A percentile compares a stretch with the other conserved stretches of the same genome.
phyloP scores from a whole-genome alignment of 75 land plant genomes.

The Azolla pinnata region DNA sequence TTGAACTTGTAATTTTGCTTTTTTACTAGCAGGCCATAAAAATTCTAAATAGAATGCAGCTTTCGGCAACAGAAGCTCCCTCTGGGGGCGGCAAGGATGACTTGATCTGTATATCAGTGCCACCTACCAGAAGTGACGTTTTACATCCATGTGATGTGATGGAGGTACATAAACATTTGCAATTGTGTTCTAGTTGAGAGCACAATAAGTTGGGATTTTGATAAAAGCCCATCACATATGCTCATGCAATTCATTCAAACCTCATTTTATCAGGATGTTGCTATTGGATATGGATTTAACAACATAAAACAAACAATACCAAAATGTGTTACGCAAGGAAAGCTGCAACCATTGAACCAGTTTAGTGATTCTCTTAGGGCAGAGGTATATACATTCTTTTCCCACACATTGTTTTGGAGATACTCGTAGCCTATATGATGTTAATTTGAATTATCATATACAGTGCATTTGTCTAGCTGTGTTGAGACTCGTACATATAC shows the following conservation, averaged over 20 bases:
- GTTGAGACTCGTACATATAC: too few relatives aligned
- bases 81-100: conserved; percentile 11
- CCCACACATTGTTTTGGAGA: too few relatives aligned
- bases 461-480: too few relatives aligned
- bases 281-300: conserved; percentile 88
- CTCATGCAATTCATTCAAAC: too few relatives aligned
- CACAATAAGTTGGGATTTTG: neutral
- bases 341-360: conserved; percentile 52
- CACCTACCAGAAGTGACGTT: conserved; percentile 94
- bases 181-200: too few relatives aligned
- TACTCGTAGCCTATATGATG: too few relatives aligned
- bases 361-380: conserved; percentile 56
- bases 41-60: conserved; percentile 80
- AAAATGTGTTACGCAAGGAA: conserved; percentile 41
- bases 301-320: conserved; percentile 60
- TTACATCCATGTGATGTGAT: conserved; percentile 89
- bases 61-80: conserved; percentile 31
- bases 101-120: conserved; percentile 47
- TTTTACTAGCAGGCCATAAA: conserved; percentile 52
- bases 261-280: conserved; percentile 97
- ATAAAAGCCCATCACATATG: too few relatives aligned
- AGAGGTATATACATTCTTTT: conserved; percentile 50
- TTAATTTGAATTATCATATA: too few relatives aligned
- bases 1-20: too few relatives aligned
- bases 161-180: too few relatives aligned